A percentile compares a stretch with the other conserved stretches of the same genome.
These are phyloP conservation scores for Dorcoceras hygrometricum DNA, from an alignment of 257 asterid species.

Conservation along the genomic window DNA sequence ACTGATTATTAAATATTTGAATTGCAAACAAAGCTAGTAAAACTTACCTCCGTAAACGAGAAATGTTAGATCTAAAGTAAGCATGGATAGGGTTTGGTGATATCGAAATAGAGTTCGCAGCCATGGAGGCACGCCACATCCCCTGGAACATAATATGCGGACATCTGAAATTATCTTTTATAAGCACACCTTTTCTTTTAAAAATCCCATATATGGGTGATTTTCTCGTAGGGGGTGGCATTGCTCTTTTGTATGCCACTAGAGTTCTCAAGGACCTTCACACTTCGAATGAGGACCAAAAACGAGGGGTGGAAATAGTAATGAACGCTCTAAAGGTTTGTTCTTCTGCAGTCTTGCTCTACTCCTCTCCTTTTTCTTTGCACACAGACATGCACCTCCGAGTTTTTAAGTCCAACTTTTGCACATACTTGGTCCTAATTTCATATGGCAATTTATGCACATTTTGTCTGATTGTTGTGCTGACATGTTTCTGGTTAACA, in stretches of 20 bases:
- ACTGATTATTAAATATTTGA: too few relatives aligned
- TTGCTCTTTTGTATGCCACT: conserved; percentile 79
- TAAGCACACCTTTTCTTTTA: conserved; percentile 16
- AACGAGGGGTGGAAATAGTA: conserved; percentile 71
- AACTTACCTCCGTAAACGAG: background rate
- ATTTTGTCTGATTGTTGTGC: conserved; percentile 5
- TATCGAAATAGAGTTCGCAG: background rate
- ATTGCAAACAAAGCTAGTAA: background rate
- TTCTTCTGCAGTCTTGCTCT: conserved; percentile 11
- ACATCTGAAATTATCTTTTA: conserved; percentile 15
- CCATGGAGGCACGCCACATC: background rate
- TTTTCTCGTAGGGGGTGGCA: conserved; percentile 72
- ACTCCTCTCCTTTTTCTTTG: background rate
- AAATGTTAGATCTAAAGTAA: background rate
- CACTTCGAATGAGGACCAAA: conserved; percentile 73
- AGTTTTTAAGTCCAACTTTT: background rate
- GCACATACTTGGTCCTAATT: background rate
- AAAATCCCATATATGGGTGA: conserved; percentile 1
- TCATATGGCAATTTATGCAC: background rate
- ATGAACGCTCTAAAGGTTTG: conserved; percentile 81
- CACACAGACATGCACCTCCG: background rate
- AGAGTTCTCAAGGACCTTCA: conserved; percentile 56
- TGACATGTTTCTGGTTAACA: conserved; percentile 31
- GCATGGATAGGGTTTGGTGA: background rate
- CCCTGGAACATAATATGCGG: conserved; percentile 6